These are phyloP conservation scores for Fabrea salina DNA, from an alignment of 169 alveolate species.

Conservation along the genomic window DNA sequence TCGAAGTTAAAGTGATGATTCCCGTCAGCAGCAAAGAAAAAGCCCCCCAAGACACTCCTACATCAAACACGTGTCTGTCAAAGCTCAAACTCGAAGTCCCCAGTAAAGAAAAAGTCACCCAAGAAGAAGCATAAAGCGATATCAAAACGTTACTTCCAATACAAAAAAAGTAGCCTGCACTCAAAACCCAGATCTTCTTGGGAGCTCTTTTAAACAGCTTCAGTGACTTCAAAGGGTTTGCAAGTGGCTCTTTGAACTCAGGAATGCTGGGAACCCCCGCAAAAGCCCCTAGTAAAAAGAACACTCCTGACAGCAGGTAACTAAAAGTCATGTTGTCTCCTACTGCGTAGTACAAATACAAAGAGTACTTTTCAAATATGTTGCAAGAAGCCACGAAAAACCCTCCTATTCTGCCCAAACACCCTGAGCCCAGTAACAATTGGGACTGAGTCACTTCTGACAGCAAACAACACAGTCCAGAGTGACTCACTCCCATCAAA, in stretches of 20 bases:
- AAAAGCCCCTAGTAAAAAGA: background rate
- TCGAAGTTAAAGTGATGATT: background rate
- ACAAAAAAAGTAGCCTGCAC: slow-evolving; percentile 11
- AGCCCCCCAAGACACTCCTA: slow-evolving; percentile 36
- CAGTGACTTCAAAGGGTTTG: background rate
- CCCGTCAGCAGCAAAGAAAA: background rate
- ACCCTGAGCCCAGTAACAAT: background rate
- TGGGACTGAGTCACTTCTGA: background rate
- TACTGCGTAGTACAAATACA: slow-evolving; percentile 15
- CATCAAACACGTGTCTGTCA: background rate
- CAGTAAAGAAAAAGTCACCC: slow-evolving; percentile 2
- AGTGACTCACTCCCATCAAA: background rate
- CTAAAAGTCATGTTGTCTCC: slow-evolving; percentile 26
- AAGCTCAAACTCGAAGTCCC: background rate
- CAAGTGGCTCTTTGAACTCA: background rate
- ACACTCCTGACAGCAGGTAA: background rate
- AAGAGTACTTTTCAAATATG: background rate
- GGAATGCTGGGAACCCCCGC: background rate
- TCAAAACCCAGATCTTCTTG: background rate
- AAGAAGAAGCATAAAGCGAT: slow-evolving; percentile 10
- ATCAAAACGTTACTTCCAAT: background rate
- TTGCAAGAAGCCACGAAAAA: slow-evolving; percentile 17
- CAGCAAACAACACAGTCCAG: background rate
- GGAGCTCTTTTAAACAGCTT: background rate
- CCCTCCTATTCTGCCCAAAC: slow-evolving; percentile 9